Conservation (phyloP, 169 alveolate species). For the Cyclospora cayetanensis region DNA sequence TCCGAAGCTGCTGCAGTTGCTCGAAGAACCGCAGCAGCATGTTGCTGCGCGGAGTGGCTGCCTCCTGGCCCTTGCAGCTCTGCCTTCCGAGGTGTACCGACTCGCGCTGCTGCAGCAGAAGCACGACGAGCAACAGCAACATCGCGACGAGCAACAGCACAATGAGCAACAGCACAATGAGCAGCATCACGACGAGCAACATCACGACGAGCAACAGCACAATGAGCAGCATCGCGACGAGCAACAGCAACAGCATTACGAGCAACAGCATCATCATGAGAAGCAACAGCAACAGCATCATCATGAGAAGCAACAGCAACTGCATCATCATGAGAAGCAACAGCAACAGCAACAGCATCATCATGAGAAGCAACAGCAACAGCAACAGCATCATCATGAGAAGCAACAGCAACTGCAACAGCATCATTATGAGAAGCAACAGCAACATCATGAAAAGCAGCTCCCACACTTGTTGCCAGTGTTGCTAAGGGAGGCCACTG, state of each 20-base stretch:
- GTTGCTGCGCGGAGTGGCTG: conserved; percentile 70
- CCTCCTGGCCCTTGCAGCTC: conserved; percentile 65
- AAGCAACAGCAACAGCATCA: background rate
- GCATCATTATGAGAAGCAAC: too few relatives aligned
- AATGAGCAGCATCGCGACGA: background rate
- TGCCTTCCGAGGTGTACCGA: conserved; percentile 61
- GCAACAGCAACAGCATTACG: background rate
- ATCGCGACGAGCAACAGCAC: background rate
- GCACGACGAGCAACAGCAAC: background rate
- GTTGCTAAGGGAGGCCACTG: conserved; percentile 40
- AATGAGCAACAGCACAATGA: background rate
- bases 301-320: background rate
- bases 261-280: background rate
- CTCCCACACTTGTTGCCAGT: background rate
- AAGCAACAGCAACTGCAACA: too few relatives aligned
- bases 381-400: background rate
- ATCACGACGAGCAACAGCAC: background rate
- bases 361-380: background rate
- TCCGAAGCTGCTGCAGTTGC: conserved; percentile 5
- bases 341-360: too few relatives aligned
- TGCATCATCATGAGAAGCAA: background rate
- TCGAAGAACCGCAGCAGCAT: conserved; percentile 38
- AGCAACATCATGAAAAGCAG: background rate
- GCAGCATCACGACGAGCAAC: background rate
- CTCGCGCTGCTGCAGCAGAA: conserved; percentile 48